Evolutionary conservation across 148 eudicot genomes (phyloP).

Genomic region (Rhododendron henanense): DNA sequence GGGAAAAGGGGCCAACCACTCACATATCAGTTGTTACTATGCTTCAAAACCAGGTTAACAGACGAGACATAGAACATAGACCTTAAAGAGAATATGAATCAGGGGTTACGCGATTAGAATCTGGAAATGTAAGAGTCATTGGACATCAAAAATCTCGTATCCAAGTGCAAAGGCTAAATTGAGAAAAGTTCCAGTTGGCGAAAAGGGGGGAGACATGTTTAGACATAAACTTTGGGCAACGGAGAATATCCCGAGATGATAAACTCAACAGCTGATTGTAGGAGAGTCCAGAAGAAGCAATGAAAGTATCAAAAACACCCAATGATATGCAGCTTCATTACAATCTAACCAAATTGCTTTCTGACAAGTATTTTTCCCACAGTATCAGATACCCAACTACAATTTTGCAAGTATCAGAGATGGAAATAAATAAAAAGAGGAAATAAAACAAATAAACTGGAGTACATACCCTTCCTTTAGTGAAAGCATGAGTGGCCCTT

Average conservation of each 20-base stretch:
- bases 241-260: neutral
- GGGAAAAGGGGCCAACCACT: neutral
- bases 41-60: neutral
- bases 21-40: neutral
- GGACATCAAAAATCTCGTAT: neutral
- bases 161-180: neutral
- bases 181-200: neutral
- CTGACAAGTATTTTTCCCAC: neutral
- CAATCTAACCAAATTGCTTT: conserved; percentile 6
- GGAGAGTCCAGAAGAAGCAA: neutral
- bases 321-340: neutral
- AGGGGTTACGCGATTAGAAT: neutral
- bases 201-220: neutral
- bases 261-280: neutral
- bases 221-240: neutral
- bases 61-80: neutral
- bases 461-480: conserved; percentile 70
- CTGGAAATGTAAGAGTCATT: neutral
- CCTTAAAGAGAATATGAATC: neutral
- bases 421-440: neutral
- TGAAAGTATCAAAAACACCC: neutral
- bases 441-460: neutral
- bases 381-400: neutral
- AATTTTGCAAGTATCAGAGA: neutral
- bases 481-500: conserved; percentile 78